These are phyloP conservation scores for Leccinum huronense DNA, from an alignment of 1,284 basidiomycete species.

Conservation along the genomic window DNA sequence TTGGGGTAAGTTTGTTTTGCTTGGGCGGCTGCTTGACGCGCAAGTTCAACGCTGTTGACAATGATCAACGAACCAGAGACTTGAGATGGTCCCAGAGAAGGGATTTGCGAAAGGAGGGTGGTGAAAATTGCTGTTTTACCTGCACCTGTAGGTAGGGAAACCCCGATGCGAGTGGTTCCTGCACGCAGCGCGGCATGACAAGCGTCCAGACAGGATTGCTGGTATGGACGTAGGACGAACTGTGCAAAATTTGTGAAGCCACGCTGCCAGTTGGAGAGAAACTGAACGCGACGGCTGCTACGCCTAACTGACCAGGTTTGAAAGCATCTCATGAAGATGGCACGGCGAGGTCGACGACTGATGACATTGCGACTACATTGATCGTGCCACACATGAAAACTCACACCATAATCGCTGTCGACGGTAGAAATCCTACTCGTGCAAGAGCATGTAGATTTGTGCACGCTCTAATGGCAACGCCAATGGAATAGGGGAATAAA, in stretches of 20 bases:
- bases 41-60: conserved; percentile 87
- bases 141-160: conserved; percentile 87
- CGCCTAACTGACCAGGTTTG: neutral
- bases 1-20: conserved; percentile 67
- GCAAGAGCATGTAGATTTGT: conserved; percentile 25
- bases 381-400: neutral
- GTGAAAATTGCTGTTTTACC: conserved; percentile 96
- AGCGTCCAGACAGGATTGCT: conserved; percentile 79
- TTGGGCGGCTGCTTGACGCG: conserved; percentile 81
- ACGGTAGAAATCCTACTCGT: conserved; percentile 21
- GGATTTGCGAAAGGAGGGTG: conserved; percentile 65
- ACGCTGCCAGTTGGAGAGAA: conserved; percentile 10
- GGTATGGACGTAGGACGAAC: conserved; percentile 79
- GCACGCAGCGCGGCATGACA: conserved; percentile 70
- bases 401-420: conserved; percentile 20
- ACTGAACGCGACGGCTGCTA: neutral
- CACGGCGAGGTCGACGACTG: neutral
- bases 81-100: conserved; percentile 40
- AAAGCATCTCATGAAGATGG: conserved; percentile 17
- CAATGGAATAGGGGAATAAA: conserved; percentile 33
- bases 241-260: conserved; percentile 5
- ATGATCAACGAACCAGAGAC: conserved; percentile 73
- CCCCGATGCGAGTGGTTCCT: conserved; percentile 79
- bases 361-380: neutral
- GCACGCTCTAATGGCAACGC: conserved; percentile 27